Percentiles rank a stretch among this genome's conserved stretches.
Evolutionary conservation across 169 alveolate species (phyloP).

Genomic region (Ichthyophthirius multifiliis): DNA sequence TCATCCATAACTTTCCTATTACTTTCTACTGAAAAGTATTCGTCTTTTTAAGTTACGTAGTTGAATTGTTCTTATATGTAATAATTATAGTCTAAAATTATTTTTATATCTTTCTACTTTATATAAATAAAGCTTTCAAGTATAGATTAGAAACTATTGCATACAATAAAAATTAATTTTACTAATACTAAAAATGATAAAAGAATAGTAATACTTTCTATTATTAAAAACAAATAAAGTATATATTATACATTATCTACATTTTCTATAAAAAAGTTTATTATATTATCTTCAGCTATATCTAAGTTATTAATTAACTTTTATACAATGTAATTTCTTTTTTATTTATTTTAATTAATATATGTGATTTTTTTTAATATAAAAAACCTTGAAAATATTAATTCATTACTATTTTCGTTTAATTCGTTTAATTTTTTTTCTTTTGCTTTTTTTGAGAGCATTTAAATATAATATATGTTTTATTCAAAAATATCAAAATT

Average conservation of each 20-base stretch:
- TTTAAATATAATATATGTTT: too few species aligned
- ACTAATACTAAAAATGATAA: not conserved
- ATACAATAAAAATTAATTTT: not conserved
- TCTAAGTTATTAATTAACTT: not conserved
- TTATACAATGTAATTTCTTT: not conserved
- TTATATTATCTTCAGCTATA: not conserved
- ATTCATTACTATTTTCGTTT: too few species aligned
- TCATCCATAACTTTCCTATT: not conserved
- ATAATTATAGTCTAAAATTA: not conserved
- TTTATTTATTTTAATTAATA: too few species aligned
- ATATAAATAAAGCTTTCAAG: not conserved
- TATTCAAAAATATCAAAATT: too few species aligned
- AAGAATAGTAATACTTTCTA: not conserved
- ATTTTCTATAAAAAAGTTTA: not conserved
- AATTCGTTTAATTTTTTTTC: too few species aligned
- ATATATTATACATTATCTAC: not conserved
- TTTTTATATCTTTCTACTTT: not conserved
- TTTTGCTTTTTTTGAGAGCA: too few species aligned
- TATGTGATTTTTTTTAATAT: too few species aligned
- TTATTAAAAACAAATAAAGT: not conserved
- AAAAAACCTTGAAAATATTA: too few species aligned
- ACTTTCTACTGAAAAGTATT: not conserved
- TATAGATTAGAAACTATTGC: not conserved
- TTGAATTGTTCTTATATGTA: not conserved
- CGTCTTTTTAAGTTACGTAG: not conserved